Evolutionary conservation across 768 basidiomycete species (phyloP).

Genomic region (Hebeloma cylindrosporum): DNA sequence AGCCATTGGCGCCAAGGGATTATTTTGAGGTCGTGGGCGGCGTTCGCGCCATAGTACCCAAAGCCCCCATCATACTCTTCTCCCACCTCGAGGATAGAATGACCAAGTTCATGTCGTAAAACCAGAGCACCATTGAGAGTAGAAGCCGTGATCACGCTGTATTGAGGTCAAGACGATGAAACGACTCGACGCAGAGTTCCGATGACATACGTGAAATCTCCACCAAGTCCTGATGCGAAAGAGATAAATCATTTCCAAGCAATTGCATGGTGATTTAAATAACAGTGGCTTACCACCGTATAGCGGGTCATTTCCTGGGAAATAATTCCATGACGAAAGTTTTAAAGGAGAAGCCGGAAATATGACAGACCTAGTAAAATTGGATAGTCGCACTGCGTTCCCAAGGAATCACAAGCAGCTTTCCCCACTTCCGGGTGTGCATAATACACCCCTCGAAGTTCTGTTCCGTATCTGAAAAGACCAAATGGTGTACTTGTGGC

Average conservation of each 20-base stretch:
- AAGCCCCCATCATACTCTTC: slow-evolving; percentile 84
- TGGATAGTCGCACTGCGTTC: slow-evolving; percentile 69
- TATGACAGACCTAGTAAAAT: slow-evolving; percentile 60
- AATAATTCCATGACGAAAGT: neutral
- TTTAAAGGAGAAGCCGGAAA: neutral
- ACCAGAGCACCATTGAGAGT: slow-evolving; percentile 72
- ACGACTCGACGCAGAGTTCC: no score
- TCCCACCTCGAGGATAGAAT: slow-evolving; percentile 76
- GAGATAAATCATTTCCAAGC: neutral
- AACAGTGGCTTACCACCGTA: slow-evolving; percentile 60
- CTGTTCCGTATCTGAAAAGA: slow-evolving; percentile 75
- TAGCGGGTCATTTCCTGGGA: slow-evolving; percentile 68
- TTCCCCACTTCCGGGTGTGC: slow-evolving; percentile 63
- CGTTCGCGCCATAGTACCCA: slow-evolving; percentile 71
- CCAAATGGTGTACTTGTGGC: slow-evolving; percentile 65
- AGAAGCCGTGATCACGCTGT: slow-evolving; percentile 75
- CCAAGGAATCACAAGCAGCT: slow-evolving; percentile 66
- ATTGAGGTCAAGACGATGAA: neutral
- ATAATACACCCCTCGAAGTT: slow-evolving; percentile 73
- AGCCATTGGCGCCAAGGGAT: slow-evolving; percentile 78
- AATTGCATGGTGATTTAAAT: neutral
- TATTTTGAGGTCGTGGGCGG: slow-evolving; percentile 43
- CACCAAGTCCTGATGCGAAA: slow-evolving; percentile 58
- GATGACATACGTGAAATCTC: slow-evolving; percentile 67
- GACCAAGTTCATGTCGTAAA: slow-evolving; percentile 77